phyloP scores from a whole-genome alignment of 139 green algal genomes.

The Gonium pectorale region DNA sequence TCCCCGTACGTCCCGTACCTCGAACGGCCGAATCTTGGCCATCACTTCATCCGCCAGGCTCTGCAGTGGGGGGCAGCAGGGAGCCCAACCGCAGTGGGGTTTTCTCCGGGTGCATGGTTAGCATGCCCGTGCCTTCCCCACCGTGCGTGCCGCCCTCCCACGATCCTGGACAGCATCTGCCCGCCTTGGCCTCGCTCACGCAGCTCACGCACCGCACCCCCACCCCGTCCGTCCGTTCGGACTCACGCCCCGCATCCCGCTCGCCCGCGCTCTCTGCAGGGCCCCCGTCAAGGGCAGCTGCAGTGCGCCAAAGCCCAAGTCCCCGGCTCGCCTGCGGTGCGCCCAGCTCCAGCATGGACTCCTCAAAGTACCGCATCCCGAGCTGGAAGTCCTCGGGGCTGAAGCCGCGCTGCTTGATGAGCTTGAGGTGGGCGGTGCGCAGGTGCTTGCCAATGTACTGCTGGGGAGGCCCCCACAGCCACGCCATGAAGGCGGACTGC shows the following conservation, averaged over 20 bases:
- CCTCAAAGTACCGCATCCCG: neutral
- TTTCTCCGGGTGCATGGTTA: no score
- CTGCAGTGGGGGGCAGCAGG: neutral
- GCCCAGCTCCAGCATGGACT: neutral
- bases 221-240: no score
- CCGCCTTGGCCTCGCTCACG: no score
- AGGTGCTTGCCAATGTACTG: neutral
- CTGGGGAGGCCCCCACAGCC: neutral
- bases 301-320: no score
- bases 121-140: no score
- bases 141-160: no score
- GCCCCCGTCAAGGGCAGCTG: no score
- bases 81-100: no score
- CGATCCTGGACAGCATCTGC: no score
- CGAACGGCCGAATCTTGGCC: constrained; percentile 22
- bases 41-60: constrained; percentile 2
- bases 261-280: no score
- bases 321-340: constrained; percentile 10
- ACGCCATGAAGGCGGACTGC: constrained; percentile 24
- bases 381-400: constrained; percentile 8
- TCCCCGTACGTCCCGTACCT: constrained; percentile 5
- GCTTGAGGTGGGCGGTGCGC: constrained; percentile 1
- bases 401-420: constrained; percentile 32
- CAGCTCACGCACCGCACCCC: no score
- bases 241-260: no score